Evolutionary conservation across 495 filamentous ascomycete genomes (phyloP).

Genomic region (Parathielavia hyrcaniae): DNA sequence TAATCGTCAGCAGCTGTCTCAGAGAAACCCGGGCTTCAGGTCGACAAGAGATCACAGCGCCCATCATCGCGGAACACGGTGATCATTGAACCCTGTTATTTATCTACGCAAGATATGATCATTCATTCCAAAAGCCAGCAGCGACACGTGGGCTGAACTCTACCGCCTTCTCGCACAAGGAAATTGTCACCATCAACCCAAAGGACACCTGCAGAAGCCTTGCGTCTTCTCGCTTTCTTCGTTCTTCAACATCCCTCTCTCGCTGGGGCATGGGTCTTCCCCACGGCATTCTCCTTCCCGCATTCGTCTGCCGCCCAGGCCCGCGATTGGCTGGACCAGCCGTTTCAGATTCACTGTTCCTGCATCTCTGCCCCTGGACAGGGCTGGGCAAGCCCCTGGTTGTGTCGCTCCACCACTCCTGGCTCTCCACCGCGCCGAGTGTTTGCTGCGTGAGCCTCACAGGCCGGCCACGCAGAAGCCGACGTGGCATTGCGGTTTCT

Average conservation of each 20-base stretch:
- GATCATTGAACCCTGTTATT: slow-evolving; percentile 10
- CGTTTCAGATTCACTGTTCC: slow-evolving; percentile 33
- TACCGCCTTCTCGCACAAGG: too few species aligned
- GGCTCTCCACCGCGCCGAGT: slow-evolving; percentile 10
- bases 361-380: slow-evolving; percentile 26
- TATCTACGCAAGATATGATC: background rate
- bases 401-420: slow-evolving; percentile 21
- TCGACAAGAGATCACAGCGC: background rate
- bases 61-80: slow-evolving; percentile 3
- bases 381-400: slow-evolving; percentile 18
- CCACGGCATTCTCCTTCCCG: slow-evolving; percentile 17
- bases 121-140: too few species aligned
- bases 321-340: slow-evolving; percentile 25
- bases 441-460: background rate
- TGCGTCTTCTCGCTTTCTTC: background rate
- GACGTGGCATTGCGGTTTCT: slow-evolving; percentile 3
- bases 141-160: too few species aligned
- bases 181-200: background rate
- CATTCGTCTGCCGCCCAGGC: slow-evolving; percentile 11
- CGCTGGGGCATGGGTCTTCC: background rate
- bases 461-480: background rate
- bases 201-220: background rate
- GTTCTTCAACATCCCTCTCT: slow-evolving; percentile 1
- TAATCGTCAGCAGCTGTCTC: slow-evolving; percentile 23
- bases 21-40: slow-evolving; percentile 14